Base-by-base conservation (phyloP, 2,329 filamentous ascomycete genomes). In the Aspergillus sojae region DNA sequence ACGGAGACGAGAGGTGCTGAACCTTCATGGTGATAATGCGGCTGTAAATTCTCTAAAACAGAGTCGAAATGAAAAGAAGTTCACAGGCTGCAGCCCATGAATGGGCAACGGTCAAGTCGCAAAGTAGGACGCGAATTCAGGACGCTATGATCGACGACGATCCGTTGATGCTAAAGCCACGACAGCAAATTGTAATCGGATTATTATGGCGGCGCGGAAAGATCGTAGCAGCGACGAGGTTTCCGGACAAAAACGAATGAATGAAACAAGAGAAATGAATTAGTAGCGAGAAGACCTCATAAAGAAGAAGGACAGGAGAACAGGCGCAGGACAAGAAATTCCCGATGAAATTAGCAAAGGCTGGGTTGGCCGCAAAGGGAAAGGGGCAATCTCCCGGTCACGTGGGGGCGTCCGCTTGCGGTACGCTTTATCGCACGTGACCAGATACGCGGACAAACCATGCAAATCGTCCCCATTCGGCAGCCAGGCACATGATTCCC, bases 1-100 rank as follows among this genome's bases (percentile, higher is more conserved):
- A 62, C 36, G 72, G 66, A n/a, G 72, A 70, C 30, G 74, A 73
- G 30, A 73, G 43, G 58, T 65, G 63, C 41, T 67, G 68, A 59
- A 79, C 63, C 68, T 75, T 79, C 77, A 79, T 79, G 32, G 54
- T 72, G 58, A 19, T 4, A 34, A 52, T 52, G 50, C 50, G 50
- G 50, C 4, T 32, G 14, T 9, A 11, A 3, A n/a, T 11, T 9
- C 2, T 34, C 28, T 28, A 43, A 53, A 34, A 12, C 41, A n/a
- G 28, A 45, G 19, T 28, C 23, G 43, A 55, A 56, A 7, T 32
- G 5, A 23, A 41, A 58, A 23, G 19, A 55, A 6, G 21, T 53
- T 57, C 28, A 46, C 32, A 39, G 55, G 46, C 46, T n/a, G 5
- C 39, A 21, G 46, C 56, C 61, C 55, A 58, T 58, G 16, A 50